Evolutionary conservation across 352 stramenopile species (phyloP).

Genomic region (Phytophthora podocarpi): DNA sequence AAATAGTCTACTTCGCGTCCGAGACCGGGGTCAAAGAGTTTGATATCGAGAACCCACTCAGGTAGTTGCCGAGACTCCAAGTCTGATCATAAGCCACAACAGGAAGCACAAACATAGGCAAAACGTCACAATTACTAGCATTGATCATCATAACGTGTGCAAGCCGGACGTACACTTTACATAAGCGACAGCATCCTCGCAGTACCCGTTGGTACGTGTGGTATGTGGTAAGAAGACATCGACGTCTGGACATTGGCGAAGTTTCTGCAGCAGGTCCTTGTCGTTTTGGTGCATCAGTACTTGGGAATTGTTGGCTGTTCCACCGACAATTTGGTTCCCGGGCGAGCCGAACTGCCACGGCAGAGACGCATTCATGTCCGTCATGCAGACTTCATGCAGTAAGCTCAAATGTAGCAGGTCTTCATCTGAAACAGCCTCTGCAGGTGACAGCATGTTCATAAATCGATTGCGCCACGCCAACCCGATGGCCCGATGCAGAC

Average conservation of each 20-base stretch:
- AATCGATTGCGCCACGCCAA: conserved; percentile 22
- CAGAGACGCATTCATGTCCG: conserved; percentile 27
- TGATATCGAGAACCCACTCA: conserved; percentile 36
- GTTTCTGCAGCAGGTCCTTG: conserved; percentile 36
- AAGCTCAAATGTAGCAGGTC: conserved; percentile 41
- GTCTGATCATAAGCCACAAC: conserved; percentile 23
- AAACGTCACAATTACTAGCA: background rate
- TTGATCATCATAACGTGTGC: conserved; percentile 1
- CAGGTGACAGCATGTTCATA: conserved; percentile 6
- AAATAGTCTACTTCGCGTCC: conserved; percentile 50
- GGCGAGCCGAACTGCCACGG: conserved; percentile 43
- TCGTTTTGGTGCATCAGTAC: conserved; percentile 35
- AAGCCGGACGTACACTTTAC: conserved; percentile 43
- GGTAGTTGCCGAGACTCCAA: conserved; percentile 43
- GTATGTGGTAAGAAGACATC: conserved; percentile 50
- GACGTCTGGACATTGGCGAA: conserved; percentile 47
- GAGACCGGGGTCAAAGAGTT: conserved; percentile 28
- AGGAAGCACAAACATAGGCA: background rate
- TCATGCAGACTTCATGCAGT: conserved; percentile 37
- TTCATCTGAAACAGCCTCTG: conserved; percentile 25
- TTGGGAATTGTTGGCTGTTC: conserved; percentile 23
- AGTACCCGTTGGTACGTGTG: conserved; percentile 46
- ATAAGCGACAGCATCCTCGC: conserved; percentile 56
- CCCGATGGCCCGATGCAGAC: conserved; percentile 14
- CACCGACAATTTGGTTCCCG: conserved; percentile 28